A percentile compares a stretch with the other conserved stretches of the same genome.
phyloP scores from a whole-genome alignment of 1,284 basidiomycete species.

The Taiwanofungus camphoratus region DNA sequence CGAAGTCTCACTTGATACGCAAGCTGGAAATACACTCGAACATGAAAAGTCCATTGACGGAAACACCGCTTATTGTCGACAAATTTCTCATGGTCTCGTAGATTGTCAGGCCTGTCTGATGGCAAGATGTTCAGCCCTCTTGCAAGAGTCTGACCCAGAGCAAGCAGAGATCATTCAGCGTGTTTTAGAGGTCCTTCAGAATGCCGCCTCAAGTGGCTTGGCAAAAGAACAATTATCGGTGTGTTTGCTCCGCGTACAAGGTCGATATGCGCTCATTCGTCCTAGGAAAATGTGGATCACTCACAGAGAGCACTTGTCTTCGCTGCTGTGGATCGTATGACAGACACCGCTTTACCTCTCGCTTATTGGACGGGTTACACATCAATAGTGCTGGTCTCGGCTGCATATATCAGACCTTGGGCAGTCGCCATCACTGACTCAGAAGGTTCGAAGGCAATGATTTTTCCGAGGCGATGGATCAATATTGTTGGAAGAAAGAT shows the following conservation, averaged over 20 bases:
- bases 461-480: slow-evolving; percentile 72
- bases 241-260: slow-evolving; percentile 7
- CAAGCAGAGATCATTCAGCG: slow-evolving; percentile 32
- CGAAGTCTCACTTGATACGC: neutral
- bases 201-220: slow-evolving; percentile 41
- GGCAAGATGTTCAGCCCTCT: slow-evolving; percentile 33
- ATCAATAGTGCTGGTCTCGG: slow-evolving; percentile 41
- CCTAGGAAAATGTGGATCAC: slow-evolving; percentile 3
- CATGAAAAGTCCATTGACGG: slow-evolving; percentile 46
- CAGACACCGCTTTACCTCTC: slow-evolving; percentile 44
- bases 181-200: slow-evolving; percentile 38
- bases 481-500: slow-evolving; percentile 63
- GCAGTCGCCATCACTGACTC: slow-evolving; percentile 45
- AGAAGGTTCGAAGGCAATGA: slow-evolving; percentile 25
- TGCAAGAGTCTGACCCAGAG: slow-evolving; percentile 29
- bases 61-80: slow-evolving; percentile 44
- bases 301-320: slow-evolving; percentile 4
- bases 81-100: slow-evolving; percentile 37
- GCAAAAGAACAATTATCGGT: slow-evolving; percentile 43
- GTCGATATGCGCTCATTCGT: neutral
- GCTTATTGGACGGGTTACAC: slow-evolving; percentile 68
- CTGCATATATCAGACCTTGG: slow-evolving; percentile 50
- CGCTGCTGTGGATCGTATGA: slow-evolving; percentile 29
- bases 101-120: slow-evolving; percentile 58
- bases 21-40: slow-evolving; percentile 15